Evolutionary conservation across 192 early-diverging fungal genomes (phyloP).

Genomic region (Coemansia sp.): DNA sequence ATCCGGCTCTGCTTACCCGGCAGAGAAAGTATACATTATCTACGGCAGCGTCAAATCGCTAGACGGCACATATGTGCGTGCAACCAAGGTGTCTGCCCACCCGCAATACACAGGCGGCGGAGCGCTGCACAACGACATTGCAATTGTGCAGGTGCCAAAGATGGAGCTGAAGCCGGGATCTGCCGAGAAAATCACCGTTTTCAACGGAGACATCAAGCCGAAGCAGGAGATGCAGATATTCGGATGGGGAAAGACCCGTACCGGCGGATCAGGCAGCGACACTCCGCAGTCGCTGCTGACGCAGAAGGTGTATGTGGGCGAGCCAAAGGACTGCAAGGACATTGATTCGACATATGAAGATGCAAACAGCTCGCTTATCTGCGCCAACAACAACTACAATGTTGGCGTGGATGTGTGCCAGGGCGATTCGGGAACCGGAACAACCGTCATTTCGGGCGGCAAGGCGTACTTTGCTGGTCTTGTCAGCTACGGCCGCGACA

Average conservation of each 20-base stretch:
- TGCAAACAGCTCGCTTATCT: conserved; percentile 42
- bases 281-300: conserved; percentile 22
- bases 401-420: conserved; percentile 50
- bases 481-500: conserved; percentile 47
- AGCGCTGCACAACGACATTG: conserved; percentile 40
- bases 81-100: conserved; percentile 23
- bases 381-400: conserved; percentile 41
- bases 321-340: conserved; percentile 42
- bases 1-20: not conserved
- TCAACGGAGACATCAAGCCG: conserved; percentile 24
- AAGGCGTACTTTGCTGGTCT: conserved; percentile 39
- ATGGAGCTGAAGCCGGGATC: conserved; percentile 13
- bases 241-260: conserved; percentile 44
- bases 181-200: conserved; percentile 27
- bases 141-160: conserved; percentile 24
- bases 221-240: conserved; percentile 31
- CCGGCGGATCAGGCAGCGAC: conserved; percentile 23
- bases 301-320: conserved; percentile 30
- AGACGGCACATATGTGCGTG: conserved; percentile 16
- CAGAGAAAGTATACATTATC: conserved; percentile 22
- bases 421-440: conserved; percentile 48
- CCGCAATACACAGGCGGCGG: conserved; percentile 24
- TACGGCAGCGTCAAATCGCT: conserved; percentile 20
- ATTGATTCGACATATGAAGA: conserved; percentile 29
- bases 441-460: conserved; percentile 20